Conservation (phyloP, 495 filamentous ascomycete species). For the Penicillium paxilli region DNA sequence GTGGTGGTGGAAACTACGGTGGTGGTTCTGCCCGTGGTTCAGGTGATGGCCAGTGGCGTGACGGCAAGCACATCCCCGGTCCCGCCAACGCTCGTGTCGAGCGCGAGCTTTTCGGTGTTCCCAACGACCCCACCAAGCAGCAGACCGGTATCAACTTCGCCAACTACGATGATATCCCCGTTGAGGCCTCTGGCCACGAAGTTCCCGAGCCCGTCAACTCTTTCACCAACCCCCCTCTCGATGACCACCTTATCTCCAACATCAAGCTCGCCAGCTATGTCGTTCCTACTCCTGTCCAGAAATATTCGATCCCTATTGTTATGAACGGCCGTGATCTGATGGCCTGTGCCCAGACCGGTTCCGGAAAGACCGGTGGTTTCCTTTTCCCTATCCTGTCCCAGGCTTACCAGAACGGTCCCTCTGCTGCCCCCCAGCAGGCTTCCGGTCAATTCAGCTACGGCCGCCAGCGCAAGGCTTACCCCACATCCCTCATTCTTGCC, state of each 20-base stretch:
- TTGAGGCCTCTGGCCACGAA: slow-evolving; percentile 92
- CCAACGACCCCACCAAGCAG: slow-evolving; percentile 92
- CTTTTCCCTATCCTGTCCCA: slow-evolving; percentile 97
- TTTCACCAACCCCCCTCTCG: slow-evolving; percentile 93
- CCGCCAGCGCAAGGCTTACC: slow-evolving; percentile 91
- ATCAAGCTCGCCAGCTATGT: slow-evolving; percentile 93
- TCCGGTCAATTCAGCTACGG: slow-evolving; percentile 68
- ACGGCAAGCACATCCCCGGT: slow-evolving; percentile 94
- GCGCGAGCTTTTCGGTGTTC: slow-evolving; percentile 91
- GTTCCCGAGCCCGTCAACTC: slow-evolving; percentile 87
- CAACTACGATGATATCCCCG: slow-evolving; percentile 99
- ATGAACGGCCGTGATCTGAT: slow-evolving; percentile 96
- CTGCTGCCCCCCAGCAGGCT: slow-evolving; percentile 58
- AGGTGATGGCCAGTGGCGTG: slow-evolving; percentile 93
- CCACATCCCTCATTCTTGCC: slow-evolving; percentile 91
- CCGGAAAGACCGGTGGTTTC: slow-evolving; percentile 99
- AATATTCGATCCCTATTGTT: slow-evolving; percentile 97
- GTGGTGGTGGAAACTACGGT: slow-evolving; percentile 45
- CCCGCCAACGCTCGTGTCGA: slow-evolving; percentile 84
- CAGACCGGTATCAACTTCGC: slow-evolving; percentile 98
- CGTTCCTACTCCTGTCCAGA: slow-evolving; percentile 92
- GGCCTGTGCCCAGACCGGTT: slow-evolving; percentile 99
- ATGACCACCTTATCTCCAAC: slow-evolving; percentile 87
- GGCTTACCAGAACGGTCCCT: slow-evolving; percentile 86
- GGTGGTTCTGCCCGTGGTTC: slow-evolving; percentile 63